A percentile compares a stretch with the other conserved stretches of the same genome.
Evolutionary conservation across 768 basidiomycete species (phyloP).

Genomic region (Mycena rosella): DNA sequence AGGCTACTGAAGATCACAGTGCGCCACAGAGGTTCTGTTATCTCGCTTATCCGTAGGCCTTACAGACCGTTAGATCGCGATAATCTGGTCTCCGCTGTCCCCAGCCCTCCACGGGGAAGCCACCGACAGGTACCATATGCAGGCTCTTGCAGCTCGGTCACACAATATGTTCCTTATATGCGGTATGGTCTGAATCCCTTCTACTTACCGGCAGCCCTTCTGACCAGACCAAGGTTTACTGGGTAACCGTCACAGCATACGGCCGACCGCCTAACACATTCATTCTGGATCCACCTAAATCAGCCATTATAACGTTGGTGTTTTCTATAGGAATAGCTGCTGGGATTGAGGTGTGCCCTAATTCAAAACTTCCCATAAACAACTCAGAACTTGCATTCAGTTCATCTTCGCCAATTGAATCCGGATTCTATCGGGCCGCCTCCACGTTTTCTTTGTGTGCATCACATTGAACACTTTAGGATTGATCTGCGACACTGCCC

Average conservation of each 20-base stretch:
- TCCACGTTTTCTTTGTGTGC: neutral
- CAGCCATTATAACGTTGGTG: neutral
- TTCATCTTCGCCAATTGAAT: neutral
- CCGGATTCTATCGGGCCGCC: neutral
- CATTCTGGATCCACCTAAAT: neutral
- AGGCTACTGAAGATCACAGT: neutral
- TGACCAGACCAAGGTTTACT: neutral
- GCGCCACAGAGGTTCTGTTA: neutral
- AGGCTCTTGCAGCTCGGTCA: neutral
- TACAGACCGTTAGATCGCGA: neutral
- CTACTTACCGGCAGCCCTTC: too few species aligned
- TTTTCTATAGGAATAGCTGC: neutral
- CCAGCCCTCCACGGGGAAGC: neutral
- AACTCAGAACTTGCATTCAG: neutral
- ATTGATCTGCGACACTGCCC: neutral
- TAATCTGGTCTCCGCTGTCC: neutral
- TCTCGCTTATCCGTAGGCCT: neutral
- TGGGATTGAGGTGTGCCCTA: neutral
- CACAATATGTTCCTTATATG: neutral
- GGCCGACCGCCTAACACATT: neutral
- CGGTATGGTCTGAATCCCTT: too few species aligned
- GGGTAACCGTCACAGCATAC: neutral
- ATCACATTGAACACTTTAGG: neutral
- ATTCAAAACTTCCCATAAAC: neutral
- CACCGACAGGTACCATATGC: too few species aligned